Base-by-base conservation (phyloP, 208 protist species). In the Acanthamoeba quina region DNA sequence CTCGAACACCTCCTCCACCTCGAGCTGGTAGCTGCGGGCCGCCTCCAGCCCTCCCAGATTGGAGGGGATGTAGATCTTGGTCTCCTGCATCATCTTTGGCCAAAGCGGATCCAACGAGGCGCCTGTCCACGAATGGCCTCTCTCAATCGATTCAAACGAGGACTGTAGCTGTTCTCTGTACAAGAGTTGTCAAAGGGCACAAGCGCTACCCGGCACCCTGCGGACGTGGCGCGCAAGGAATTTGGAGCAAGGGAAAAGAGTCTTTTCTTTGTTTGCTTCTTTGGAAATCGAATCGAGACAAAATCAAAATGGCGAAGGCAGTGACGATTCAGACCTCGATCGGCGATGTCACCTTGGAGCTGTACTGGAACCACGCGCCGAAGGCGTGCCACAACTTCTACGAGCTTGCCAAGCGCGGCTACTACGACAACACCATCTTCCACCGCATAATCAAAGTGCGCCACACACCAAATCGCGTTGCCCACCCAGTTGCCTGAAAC, bases 381-480 rank as follows among this genome's bases (percentile, higher is more conserved):
- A 96, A 95, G 74, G 85, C 95, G 21, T 96, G 93, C 74, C 85
- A 94, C 34, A 96, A 96, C 70, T 94, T 96, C 56, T 85, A 89
- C 62, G 88, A 95, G 64, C 94, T 98, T 3, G 17, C 68, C 24
- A 58, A 95, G 66, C 34, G 68, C 29, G 97, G 97, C 54, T 98
- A 98, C 82, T 98, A 98, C 94, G 93, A 98, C 74, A 96, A 96
- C 56, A 94, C 94, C 1, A 90, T 96, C 24, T 98, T 98, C 91
- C 97, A 98, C 66, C 95, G 97, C 82, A 91, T 97, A 37, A 97
- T 98, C 49, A 95, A 94, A 44, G 95, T 94, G 62, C 31, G n/a
- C 10, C n/a, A n/a, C n/a, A 7, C 62, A 19, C 26, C n/a, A 24
- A 56, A 76, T 93, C 15, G 10, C 62, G 34, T 52, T 29, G 37